Evolutionary conservation across 257 asterid genomes (phyloP).

Genomic region (Penstemon davidsonii): DNA sequence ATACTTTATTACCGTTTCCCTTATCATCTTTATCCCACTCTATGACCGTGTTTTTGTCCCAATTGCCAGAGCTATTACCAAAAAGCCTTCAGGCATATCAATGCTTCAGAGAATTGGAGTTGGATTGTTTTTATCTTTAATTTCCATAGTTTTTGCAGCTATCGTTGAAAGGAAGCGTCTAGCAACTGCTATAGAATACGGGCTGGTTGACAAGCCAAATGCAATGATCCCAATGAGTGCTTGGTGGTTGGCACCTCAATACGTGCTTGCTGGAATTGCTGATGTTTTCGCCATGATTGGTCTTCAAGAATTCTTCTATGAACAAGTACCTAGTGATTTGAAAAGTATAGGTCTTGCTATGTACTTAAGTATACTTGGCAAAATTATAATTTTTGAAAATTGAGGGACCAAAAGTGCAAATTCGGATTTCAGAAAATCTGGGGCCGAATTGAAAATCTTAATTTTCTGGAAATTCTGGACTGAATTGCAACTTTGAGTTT

Average conservation of each 20-base stretch:
- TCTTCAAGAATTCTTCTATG: conserved; percentile 58
- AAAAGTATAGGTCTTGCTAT: conserved; percentile 46
- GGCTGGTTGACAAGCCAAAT: conserved; percentile 44
- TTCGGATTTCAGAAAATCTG: too few species aligned
- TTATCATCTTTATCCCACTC: conserved; percentile 33
- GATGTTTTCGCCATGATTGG: conserved; percentile 48
- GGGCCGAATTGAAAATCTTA: too few species aligned
- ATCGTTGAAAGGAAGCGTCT: conserved; percentile 53
- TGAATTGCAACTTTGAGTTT: too few species aligned
- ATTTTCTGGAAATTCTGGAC: too few species aligned
- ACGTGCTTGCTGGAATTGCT: conserved; percentile 39
- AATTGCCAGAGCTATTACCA: conserved; percentile 40
- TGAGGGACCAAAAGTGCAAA: too few species aligned
- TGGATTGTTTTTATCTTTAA: conserved; percentile 44
- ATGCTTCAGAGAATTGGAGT: conserved; percentile 55
- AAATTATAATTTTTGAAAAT: too few species aligned
- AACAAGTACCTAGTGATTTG: conserved; percentile 45
- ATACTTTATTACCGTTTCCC: conserved; percentile 25
- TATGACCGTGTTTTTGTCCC: conserved; percentile 50
- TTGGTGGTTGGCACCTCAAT: conserved; percentile 67
- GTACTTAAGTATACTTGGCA: conserved; percentile 43
- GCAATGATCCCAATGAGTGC: conserved; percentile 60
- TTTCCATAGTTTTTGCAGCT: conserved; percentile 56
- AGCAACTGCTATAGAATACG: conserved; percentile 38
- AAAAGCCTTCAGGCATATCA: conserved; percentile 56